Conservation (phyloP, 129 eudicot genomes). For the Centaurea solstitialis region DNA sequence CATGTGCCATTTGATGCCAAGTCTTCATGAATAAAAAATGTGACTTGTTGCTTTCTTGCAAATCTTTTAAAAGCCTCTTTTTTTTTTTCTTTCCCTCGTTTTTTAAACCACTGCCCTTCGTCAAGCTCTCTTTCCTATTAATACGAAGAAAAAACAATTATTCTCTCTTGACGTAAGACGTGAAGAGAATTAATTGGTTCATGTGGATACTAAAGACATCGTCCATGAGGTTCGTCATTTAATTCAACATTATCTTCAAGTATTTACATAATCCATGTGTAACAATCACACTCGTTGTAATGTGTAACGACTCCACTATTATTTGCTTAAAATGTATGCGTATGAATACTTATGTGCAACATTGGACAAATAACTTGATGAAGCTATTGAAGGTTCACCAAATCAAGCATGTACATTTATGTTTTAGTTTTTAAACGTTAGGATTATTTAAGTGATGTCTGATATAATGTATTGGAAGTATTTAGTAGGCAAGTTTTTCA, state of each 20-base stretch:
- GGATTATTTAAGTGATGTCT: no score
- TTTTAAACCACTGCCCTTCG: neutral
- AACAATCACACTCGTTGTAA: neutral
- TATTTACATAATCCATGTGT: neutral
- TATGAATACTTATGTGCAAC: no score
- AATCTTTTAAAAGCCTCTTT: neutral
- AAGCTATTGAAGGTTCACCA: no score
- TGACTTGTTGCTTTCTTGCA: neutral
- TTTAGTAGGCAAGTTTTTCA: no score
- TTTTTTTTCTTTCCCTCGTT: neutral
- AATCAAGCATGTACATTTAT: no score
- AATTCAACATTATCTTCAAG: neutral
- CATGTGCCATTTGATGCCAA: neutral
- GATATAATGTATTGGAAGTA: no score
- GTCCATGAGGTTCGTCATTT: neutral
- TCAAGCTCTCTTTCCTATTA: neutral
- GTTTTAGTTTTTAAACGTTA: no score
- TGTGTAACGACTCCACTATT: no score
- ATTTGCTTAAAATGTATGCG: no score
- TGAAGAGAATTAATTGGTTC: neutral
- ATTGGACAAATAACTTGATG: no score
- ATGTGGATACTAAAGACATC: neutral
- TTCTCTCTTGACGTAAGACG: neutral
- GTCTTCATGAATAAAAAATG: neutral
- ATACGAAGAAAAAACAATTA: neutral